Base-by-base conservation (phyloP, 345 rosid genomes). In the Combretum micranthum region DNA sequence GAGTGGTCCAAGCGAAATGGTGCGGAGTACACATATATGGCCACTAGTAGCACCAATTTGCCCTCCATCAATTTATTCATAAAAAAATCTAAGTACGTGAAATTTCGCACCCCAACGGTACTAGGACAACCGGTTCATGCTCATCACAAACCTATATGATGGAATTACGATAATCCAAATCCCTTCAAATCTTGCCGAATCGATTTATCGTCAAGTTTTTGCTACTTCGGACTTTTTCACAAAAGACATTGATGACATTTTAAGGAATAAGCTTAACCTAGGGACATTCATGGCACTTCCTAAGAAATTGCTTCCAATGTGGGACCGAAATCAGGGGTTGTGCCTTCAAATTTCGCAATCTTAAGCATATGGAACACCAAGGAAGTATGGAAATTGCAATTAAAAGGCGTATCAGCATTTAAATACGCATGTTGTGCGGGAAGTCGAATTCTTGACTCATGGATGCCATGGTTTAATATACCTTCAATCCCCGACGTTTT, bases 111-210 rank as follows among this genome's bases (percentile, higher is more conserved):
- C 37, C 94, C 77, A 0, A 64, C 80, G 8, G 59, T 85, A 77
- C 56, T 83, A 61, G 87, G 85, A 51, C 85, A 86, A 50, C 96
- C 96, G 4, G 88, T 88, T 46, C 88, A 85, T 26, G 93, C 85
- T 13, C 93, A 88, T 53, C 61, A 61, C 61, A 72, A 82, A 53
- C 62, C 73, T 0, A 12, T 77, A 16, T 47, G 66, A 79, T 2
- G 71, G n/a, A 48, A 37, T 69, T 1, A 10, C 83, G 0, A 74
- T 85, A 17, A 25, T 78, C 47, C 69, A 37, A 15, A 62, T 83
- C 13, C 53, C 71, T 6, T 65, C 72, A 0, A 44, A 42, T 47
- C 47, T 72, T 1, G 83, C 88, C 0, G 77, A 64, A 53, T 26
- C 63, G 0, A 67, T 83, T 14, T 88, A 88, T 42, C 65, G 71